Base-by-base conservation (phyloP, 75 land plant genomes). In the Ceratopteris richardii region DNA sequence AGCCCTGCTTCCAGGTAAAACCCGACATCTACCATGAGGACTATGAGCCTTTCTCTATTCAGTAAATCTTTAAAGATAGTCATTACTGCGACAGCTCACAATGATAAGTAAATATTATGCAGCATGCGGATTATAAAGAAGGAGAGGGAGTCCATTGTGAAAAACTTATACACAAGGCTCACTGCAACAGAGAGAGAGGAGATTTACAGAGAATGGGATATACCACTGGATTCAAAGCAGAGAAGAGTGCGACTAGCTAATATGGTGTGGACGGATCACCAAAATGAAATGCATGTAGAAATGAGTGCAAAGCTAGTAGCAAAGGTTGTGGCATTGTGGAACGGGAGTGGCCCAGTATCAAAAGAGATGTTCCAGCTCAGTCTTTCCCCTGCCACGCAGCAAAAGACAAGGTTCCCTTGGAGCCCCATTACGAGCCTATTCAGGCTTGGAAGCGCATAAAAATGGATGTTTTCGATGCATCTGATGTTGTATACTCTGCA, bases 301-400 rank as follows among this genome's bases (percentile, higher is more conserved):
- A 72, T 70, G 36, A 84, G 93, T 44, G 93, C 89, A n/a, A 29
- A 61, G 1, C n/a, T 84, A 13, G 74, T 88, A 28, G 78, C 82
- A 3, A 77, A 74, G 58, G 66, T 84, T 0, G 71, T 81, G 6
- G 89, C 89, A 13, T 78, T 81, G 44, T 70, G 74, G 28, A 80
- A 76, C 47, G 33, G 58, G 1, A 56, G 65, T 29, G 82, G 79
- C 23, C 69, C 61, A 27, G 75, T 51, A 21, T 64, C 80, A 19
- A 84, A 77, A 66, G 98, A 93, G 75, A 93, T 93, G 93, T 88
- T 88, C 67, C 82, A 72, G 39, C 80, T 88, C 31, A 88, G 50
- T 17, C 22, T 46, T 14, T 46, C 50, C 18, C 22, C 50, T 5
- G 22, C 50, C 5, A n/a, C 4, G 4, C 3, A 18, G 12, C 12